Conservation (phyloP, 2,329 filamentous ascomycete genomes). For the Neonectria faginata region DNA sequence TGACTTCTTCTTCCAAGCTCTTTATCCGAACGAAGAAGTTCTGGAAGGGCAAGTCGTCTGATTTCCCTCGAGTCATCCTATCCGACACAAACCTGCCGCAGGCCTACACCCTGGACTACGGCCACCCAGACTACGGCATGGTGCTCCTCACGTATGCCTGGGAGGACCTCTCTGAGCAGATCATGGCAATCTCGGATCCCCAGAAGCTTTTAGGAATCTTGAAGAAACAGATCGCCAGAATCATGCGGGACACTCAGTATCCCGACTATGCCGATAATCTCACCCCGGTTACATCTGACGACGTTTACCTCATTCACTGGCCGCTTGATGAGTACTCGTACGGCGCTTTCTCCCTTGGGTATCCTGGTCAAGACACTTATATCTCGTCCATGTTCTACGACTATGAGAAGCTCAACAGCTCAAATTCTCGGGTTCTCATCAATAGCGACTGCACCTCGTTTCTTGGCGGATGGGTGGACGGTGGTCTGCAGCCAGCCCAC, state of each 20-base stretch:
- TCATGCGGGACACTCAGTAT: neutral
- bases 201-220: neutral
- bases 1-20: neutral
- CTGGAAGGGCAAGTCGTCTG: neutral
- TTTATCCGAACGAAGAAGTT: neutral
- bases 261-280: neutral
- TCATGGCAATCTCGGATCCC: neutral
- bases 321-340: neutral
- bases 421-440: neutral
- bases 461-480: neutral
- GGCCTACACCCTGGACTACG: constrained; percentile 3
- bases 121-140: neutral
- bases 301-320: neutral
- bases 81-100: neutral
- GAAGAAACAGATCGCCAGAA: neutral
- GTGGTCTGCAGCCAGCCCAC: neutral
- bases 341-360: neutral
- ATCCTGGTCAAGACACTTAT: neutral
- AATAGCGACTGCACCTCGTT: neutral
- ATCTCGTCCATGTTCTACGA: neutral
- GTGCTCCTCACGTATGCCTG: neutral
- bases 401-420: constrained; percentile 1
- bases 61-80: neutral
- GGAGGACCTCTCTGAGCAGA: neutral
- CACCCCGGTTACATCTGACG: neutral